Evolutionary conservation across 164 flowering plant species (phyloP), one percentile per base, ranked within the genome.

Genomic region (Tetracentron sinense): DNA sequence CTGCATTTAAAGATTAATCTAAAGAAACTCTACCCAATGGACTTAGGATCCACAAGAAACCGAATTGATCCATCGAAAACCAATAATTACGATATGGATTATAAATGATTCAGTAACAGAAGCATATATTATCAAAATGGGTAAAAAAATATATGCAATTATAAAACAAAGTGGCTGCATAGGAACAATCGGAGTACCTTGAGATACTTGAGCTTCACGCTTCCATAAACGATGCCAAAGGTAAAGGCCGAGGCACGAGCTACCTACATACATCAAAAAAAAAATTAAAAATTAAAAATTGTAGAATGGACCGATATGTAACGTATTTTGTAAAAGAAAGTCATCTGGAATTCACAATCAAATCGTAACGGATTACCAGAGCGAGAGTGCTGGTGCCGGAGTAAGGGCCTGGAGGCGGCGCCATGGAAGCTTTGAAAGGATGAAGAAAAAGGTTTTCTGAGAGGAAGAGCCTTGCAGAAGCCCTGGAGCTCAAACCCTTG

Each of bases 371-470:
- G 15, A 27, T 59, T 78, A 88, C 95, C 82, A 88, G 68, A 52
- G 91, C 86, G 19, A 88, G 85, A 28, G 86, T 82, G 81, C 89
- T 83, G 72, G 83, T 78, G 63, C 95, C 91, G 60, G 89, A 82
- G 77, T 88, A 88, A 28, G 84, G 88, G 23, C 85, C 85, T 35
- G 84, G 83, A 56, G 80, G 81, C 52, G 80, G 85, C 26, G 91
- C 81, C 91, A 86, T 88, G 54, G 65, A 58, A 56, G 22, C 44
- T n/a, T 51, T 20, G 42, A 7, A 20, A 27, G 22, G 25, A 27
- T 35, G 56, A 51, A 22, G 29, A 56, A 53, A 25, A 53, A 46
- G 30, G 42, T 27, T 12, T 8, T 0, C 23, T n/a, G n/a, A 21
- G 23, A 29, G 42, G 29, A 22, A 47, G 51, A 23, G 38, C n/a